phyloP scores from a whole-genome alignment of 345 rosid species.

The Populus pruinosa region DNA sequence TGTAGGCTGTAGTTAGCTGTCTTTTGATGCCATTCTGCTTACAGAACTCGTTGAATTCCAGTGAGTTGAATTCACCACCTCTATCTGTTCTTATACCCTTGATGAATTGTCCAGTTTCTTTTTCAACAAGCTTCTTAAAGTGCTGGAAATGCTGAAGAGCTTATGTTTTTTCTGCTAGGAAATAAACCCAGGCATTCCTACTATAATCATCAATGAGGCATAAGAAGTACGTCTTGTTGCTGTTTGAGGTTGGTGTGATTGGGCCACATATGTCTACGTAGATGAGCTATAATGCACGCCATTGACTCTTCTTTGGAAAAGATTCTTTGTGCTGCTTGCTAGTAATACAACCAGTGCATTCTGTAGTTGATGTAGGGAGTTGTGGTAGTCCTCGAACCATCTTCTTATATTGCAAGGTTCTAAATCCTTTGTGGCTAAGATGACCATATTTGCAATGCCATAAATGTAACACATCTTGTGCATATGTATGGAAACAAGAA shows the following conservation, averaged over 20 bases:
- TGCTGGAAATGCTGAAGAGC: not conserved
- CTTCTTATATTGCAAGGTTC: not conserved
- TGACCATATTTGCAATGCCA: constrained; percentile 1
- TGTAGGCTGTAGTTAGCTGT: not conserved
- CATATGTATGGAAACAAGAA: not conserved
- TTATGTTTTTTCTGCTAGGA: not conserved
- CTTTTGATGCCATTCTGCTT: not conserved
- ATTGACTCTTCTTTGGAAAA: not conserved
- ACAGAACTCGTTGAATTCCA: not conserved
- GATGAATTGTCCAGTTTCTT: not conserved
- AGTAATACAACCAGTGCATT: not conserved
- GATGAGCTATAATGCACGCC: not conserved
- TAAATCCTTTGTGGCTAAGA: not conserved
- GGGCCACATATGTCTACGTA: constrained; percentile 5
- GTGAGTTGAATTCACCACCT: not conserved
- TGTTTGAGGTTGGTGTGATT: not conserved
- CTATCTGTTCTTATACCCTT: not conserved
- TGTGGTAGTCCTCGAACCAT: not conserved
- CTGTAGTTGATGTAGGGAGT: accelerated
- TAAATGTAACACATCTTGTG: not conserved
- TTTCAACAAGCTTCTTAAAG: not conserved
- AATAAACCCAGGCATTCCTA: not conserved
- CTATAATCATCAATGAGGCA: constrained; percentile 1
- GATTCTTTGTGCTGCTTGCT: not conserved
- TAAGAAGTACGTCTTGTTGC: not conserved